Evolutionary conservation across 768 basidiomycete species (phyloP).

Genomic region (Sistotremastrum niveocremeum): DNA sequence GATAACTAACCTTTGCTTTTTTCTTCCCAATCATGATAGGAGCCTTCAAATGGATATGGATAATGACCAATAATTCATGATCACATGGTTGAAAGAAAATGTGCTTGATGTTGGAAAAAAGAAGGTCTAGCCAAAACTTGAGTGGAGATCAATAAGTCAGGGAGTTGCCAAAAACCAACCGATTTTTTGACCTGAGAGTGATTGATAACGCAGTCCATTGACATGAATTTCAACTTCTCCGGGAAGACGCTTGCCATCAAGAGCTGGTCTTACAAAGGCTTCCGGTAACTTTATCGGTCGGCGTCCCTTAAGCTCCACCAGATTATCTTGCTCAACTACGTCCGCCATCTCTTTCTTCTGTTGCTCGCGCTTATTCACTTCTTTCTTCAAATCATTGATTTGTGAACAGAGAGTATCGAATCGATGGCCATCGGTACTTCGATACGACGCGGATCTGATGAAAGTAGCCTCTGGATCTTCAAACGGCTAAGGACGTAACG

Average conservation of each 20-base stretch:
- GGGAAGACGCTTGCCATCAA: constrained; percentile 88
- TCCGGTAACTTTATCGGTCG: constrained; percentile 79
- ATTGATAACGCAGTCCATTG: constrained; percentile 90
- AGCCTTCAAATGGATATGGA: constrained; percentile 85
- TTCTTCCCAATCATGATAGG: constrained; percentile 99
- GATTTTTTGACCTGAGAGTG: constrained; percentile 79
- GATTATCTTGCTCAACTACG: constrained; percentile 86
- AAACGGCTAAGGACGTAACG: constrained; percentile 49
- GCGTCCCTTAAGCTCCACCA: constrained; percentile 81
- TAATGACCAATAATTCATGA: constrained; percentile 84
- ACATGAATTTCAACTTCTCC: constrained; percentile 99
- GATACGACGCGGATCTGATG: constrained; percentile 88
- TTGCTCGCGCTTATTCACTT: constrained; percentile 92
- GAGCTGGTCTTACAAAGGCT: constrained; percentile 84
- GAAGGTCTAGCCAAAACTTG: constrained; percentile 44
- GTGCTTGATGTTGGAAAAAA: constrained; percentile 97
- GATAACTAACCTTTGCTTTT: constrained; percentile 69
- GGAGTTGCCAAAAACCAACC: constrained; percentile 35
- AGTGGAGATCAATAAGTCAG: constrained; percentile 1
- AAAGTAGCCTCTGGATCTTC: constrained; percentile 96
- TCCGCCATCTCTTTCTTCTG: constrained; percentile 99
- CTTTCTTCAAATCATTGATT: constrained; percentile 92
- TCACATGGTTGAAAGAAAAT: constrained; percentile 99
- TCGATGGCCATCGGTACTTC: constrained; percentile 78
- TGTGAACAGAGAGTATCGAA: constrained; percentile 82